Base-by-base conservation (phyloP, 192 early-diverging fungal genomes). In the Linnemannia schmuckeri region DNA sequence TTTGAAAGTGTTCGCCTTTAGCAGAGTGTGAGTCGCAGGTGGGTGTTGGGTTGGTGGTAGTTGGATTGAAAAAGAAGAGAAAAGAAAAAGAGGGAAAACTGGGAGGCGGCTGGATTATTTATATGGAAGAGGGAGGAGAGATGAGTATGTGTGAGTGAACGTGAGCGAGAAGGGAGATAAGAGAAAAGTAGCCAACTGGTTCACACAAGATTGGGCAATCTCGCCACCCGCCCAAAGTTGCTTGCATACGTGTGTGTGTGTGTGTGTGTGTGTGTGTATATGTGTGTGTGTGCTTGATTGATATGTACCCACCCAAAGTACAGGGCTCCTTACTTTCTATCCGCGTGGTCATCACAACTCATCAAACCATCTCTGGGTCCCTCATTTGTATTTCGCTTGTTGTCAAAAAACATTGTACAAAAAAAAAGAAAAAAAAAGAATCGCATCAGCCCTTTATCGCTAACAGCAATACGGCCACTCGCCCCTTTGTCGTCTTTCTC, bases 1-100 rank as follows among this genome's bases (percentile, higher is more conserved):
- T 75, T 40, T 55, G n/a, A 27, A 47, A 41, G 47, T 77, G 75
- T 54, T 66, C 61, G 61, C 61, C 61, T 66, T 27, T 72, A 72
- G 69, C 70, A 61, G 78, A 79, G 70, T 9, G 37, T 47, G 49
- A 49, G 42, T 41, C 37, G 52, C 52, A 30, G 22, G 4, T 44
- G 9, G 57, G 69, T 30, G 20, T 15, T 63, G 70, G 30, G 71
- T 46, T n/a, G n/a, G 54, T 42, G 70, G 55, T 66, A 46, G 33
- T 46, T 61, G 35, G 22, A 20, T 33, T 77, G 70, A 27, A 52
- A 33, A 20, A 57, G 20, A 41, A 22, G 18, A 12, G 35, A 49
- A 13, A 37, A 74, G n/a, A n/a, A 70, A 70, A 52, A 71, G 13
- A 37, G 41, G 24, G 41, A 37, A 80, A 77, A 78, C 7, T 61